phyloP scores from a whole-genome alignment of 176 grass and related monocot species.

The Triticum urartu region DNA sequence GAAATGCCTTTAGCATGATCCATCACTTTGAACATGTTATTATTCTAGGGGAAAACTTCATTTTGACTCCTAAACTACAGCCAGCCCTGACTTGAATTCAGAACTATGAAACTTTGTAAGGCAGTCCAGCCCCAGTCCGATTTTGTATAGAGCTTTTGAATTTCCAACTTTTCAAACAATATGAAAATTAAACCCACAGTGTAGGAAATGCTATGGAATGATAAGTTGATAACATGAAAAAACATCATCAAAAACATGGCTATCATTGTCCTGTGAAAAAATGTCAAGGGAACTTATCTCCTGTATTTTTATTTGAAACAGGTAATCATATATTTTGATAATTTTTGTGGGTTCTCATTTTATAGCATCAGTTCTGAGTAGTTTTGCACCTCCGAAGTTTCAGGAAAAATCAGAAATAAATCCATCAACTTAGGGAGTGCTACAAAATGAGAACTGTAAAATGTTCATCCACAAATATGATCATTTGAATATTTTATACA shows the following conservation, averaged over 20 bases:
- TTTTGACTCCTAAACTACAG: not conserved
- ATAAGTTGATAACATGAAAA: not conserved
- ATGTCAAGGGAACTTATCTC: not conserved
- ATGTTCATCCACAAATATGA: not conserved
- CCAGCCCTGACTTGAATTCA: not conserved
- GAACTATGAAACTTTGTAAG: not conserved
- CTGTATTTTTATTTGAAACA: not conserved
- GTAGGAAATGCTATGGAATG: not conserved
- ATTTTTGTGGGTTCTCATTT: not conserved
- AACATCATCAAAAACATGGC: not conserved
- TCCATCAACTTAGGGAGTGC: not conserved
- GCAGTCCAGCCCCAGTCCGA: not conserved
- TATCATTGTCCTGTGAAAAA: not conserved
- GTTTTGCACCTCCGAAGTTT: not conserved
- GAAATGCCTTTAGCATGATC: not conserved
- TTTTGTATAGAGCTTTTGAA: not conserved
- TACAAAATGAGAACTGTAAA: not conserved
- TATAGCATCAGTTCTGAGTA: not conserved
- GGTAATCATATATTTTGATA: not conserved
- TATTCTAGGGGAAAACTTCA: not conserved
- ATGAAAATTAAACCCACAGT: not conserved
- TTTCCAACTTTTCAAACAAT: not conserved
- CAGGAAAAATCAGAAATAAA: not conserved
- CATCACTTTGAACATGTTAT: not conserved
- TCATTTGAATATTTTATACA: not conserved